Evolutionary conservation across 148 eudicot genomes (phyloP).

Genomic region (Cornus kousa): DNA sequence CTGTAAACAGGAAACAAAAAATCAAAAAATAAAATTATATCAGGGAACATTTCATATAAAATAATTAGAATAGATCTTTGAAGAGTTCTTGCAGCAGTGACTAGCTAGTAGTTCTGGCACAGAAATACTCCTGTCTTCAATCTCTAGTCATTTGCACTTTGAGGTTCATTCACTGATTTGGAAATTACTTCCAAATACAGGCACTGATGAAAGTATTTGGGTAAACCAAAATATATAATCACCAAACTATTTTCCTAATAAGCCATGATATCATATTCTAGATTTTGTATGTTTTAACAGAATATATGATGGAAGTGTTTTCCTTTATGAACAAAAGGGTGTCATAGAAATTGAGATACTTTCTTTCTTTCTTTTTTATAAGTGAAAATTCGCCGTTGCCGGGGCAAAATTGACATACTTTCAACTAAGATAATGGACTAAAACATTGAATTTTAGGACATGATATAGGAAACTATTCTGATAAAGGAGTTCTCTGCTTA

Average conservation of each 20-base stretch:
- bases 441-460: not conserved
- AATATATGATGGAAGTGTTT: too few species aligned
- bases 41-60: not conserved
- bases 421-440: not conserved
- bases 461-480: not conserved
- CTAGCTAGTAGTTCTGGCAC: not conserved
- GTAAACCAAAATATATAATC: too few species aligned
- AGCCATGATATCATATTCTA: too few species aligned
- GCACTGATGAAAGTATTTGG: not conserved
- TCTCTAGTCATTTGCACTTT: not conserved
- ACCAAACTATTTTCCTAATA: too few species aligned
- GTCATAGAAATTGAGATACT: not conserved
- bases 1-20: conserved; percentile 33
- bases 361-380: not conserved
- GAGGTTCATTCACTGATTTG: not conserved
- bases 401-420: not conserved
- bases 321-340: not conserved
- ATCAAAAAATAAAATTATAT: too few species aligned
- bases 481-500: not conserved
- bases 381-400: too few species aligned
- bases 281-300: too few species aligned
- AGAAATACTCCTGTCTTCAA: not conserved
- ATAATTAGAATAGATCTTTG: not conserved
- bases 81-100: not conserved
- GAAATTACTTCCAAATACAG: not conserved